A percentile compares a stretch with the other conserved stretches of the same genome.
Evolutionary conservation across 371 early-diverging fungal genomes (phyloP).

Genomic region (Apophysomyces ossiformis): DNA sequence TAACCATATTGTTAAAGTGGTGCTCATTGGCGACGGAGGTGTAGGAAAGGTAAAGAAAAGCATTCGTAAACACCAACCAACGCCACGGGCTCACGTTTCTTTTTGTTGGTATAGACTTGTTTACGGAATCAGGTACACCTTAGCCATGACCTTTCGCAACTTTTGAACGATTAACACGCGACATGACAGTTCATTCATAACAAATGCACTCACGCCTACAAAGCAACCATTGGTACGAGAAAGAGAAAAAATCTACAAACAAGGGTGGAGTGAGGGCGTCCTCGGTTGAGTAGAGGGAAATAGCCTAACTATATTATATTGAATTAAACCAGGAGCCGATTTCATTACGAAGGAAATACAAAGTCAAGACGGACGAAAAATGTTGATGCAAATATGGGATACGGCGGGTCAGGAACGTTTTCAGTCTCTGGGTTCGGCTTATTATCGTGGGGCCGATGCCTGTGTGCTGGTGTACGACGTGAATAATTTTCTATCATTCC

Average conservation of each 20-base stretch:
- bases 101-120: constrained; percentile 46
- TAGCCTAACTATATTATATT: neutral
- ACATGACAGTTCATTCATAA: constrained; percentile 83
- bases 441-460: constrained; percentile 98
- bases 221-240: constrained; percentile 91
- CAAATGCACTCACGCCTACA: constrained; percentile 94
- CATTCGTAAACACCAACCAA: constrained; percentile 14
- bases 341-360: constrained; percentile 92
- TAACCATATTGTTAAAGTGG: constrained; percentile 69
- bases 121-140: constrained; percentile 59
- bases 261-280: no score
- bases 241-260: neutral
- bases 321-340: constrained; percentile 64
- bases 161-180: neutral
- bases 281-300: neutral
- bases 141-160: neutral
- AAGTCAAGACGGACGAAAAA: constrained; percentile 71
- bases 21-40: constrained; percentile 83
- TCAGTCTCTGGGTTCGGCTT: constrained; percentile 94
- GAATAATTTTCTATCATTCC: constrained; percentile 90
- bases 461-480: constrained; percentile 97
- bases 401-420: constrained; percentile 97
- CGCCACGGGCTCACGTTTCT: neutral
- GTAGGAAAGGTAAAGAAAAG: constrained; percentile 83
- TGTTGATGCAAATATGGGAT: constrained; percentile 46